Evolutionary conservation across 257 asterid genomes (phyloP).

Genomic region (Salvia splendens): DNA sequence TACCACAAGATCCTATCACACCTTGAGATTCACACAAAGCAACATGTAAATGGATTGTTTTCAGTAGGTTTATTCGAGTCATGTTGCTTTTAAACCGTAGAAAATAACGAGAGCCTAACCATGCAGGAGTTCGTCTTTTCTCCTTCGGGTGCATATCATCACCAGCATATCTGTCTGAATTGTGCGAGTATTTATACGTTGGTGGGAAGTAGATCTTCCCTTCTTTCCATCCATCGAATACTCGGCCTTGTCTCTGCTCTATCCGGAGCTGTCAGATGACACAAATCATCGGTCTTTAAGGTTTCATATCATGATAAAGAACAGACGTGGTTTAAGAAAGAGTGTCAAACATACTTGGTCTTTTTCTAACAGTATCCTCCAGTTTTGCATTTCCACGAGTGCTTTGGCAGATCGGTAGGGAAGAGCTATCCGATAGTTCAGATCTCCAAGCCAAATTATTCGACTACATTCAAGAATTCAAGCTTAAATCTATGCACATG

Average conservation of each 20-base stretch:
- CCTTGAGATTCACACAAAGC: constrained; percentile 46
- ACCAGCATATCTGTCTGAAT: constrained; percentile 95
- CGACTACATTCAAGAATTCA: constrained; percentile 52
- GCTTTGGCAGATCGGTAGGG: constrained; percentile 91
- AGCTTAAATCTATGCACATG: neutral
- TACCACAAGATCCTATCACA: constrained; percentile 93
- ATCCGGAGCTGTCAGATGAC: constrained; percentile 64
- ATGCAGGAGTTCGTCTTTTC: constrained; percentile 94
- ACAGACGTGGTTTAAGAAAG: neutral
- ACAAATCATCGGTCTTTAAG: constrained; percentile 15
- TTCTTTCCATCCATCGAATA: constrained; percentile 92
- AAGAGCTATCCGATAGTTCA: constrained; percentile 83
- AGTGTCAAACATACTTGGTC: constrained; percentile 64
- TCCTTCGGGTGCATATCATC: constrained; percentile 95
- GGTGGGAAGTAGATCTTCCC: constrained; percentile 98
- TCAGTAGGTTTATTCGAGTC: neutral
- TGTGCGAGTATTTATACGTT: constrained; percentile 89
- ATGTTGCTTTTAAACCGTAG: neutral
- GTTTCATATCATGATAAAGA: neutral
- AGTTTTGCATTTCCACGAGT: constrained; percentile 90
- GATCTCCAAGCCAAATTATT: constrained; percentile 90
- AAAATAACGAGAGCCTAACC: constrained; percentile 48
- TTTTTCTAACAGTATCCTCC: constrained; percentile 84
- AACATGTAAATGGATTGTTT: neutral
- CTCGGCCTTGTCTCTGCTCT: constrained; percentile 90